Evolutionary conservation across 1,139 yeast species (phyloP).

Genomic region (Saccharomyces hybrid): DNA sequence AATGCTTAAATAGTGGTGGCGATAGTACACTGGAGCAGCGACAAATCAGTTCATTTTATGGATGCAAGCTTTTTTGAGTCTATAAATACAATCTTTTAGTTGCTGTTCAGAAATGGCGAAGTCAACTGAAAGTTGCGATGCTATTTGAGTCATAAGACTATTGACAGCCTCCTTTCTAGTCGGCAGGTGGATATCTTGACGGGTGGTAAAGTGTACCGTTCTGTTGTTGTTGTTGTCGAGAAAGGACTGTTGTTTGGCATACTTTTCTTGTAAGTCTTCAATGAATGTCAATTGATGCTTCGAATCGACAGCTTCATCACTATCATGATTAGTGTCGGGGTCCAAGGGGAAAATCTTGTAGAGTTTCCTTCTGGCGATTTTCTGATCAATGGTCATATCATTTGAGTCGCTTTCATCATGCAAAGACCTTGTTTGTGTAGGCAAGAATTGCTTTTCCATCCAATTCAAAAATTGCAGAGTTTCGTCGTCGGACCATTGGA

Average conservation of each 20-base stretch:
- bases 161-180: not conserved
- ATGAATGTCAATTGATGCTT: conserved; percentile 8
- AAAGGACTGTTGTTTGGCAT: conserved; percentile 4
- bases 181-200: not conserved
- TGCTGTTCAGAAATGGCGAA: not conserved
- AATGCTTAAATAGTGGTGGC: no score
- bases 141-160: not conserved
- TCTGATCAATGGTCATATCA: conserved; percentile 22
- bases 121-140: not conserved
- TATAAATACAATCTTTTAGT: conserved; percentile 3
- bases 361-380: conserved; percentile 26
- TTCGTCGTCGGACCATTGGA: conserved; percentile 17
- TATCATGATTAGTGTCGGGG: not conserved
- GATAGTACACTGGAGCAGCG: no score
- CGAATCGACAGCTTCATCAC: not conserved
- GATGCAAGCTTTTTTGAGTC: conserved; percentile 5
- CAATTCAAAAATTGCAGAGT: conserved; percentile 24
- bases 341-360: conserved; percentile 24
- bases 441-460: conserved; percentile 22
- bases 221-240: no score
- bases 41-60: not conserved
- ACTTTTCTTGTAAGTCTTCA: conserved; percentile 23
- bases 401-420: conserved; percentile 6
- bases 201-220: no score
- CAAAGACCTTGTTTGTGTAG: conserved; percentile 4